Percentiles rank a stretch among this genome's conserved stretches.
These are phyloP conservation scores for Onygenales sp. DNA, from an alignment of 2,329 filamentous ascomycete genomes.

Conservation along the genomic window DNA sequence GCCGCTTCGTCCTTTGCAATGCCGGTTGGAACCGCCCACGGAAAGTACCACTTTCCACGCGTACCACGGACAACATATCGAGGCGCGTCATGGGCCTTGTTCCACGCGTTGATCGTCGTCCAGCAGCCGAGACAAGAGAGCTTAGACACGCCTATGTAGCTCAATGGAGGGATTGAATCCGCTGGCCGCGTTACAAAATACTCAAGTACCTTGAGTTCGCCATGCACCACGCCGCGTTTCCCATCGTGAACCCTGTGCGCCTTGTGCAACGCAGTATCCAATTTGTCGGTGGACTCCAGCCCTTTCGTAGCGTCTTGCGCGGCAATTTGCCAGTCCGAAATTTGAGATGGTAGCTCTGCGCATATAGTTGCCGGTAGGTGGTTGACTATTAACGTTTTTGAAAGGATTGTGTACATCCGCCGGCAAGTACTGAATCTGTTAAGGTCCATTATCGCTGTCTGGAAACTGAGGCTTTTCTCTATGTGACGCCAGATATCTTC, in stretches of 20 bases:
- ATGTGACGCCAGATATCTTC: background rate
- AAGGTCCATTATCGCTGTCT: background rate
- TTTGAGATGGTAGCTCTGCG: background rate
- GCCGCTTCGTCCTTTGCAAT: background rate
- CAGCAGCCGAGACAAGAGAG: background rate
- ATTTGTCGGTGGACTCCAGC: background rate
- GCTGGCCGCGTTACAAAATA: background rate
- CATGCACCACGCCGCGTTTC: background rate
- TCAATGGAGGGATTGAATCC: background rate
- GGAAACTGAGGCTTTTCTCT: background rate
- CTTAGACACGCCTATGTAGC: background rate
- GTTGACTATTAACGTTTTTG: background rate
- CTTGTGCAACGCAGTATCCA: background rate
- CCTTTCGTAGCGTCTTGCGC: background rate
- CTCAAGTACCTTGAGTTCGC: background rate
- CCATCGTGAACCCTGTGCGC: background rate
- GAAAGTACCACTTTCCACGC: background rate
- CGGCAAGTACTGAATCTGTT: background rate
- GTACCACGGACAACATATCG: background rate
- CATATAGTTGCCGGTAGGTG: background rate
- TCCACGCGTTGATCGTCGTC: background rate
- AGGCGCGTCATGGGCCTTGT: background rate
- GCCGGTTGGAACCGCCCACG: background rate
- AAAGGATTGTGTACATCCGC: background rate
- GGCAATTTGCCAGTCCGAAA: background rate